Conservation (phyloP, 495 filamentous ascomycete species). For the Chaetomium fimeti region DNA sequence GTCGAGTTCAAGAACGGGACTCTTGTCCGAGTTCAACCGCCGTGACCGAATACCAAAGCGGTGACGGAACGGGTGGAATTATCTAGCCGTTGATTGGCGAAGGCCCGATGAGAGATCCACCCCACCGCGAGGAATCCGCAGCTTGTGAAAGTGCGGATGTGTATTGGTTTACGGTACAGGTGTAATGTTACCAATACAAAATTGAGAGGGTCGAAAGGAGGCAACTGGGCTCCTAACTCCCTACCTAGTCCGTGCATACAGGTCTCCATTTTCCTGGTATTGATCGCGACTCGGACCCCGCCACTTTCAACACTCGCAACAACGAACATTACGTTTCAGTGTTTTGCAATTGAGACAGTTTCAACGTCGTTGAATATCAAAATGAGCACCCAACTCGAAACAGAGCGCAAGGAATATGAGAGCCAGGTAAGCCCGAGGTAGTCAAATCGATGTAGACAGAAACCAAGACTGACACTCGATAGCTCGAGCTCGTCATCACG, state of each 20-base stretch:
- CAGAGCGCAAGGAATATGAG: constrained; percentile 78
- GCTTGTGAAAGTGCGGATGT: too few species aligned
- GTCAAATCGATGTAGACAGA: background rate
- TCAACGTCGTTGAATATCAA: background rate
- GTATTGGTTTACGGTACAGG: too few species aligned
- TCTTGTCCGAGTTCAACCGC: background rate
- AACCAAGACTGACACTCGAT: constrained; percentile 14
- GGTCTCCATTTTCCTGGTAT: background rate
- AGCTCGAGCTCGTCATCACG: constrained; percentile 79
- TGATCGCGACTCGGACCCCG: background rate
- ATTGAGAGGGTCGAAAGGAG: too few species aligned
- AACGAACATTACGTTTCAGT: background rate
- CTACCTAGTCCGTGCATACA: background rate
- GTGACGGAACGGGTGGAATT: background rate
- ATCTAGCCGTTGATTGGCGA: background rate
- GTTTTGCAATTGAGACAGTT: background rate
- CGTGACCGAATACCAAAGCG: background rate
- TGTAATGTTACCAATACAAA: too few species aligned
- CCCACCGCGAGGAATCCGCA: background rate
- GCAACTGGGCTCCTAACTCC: too few species aligned
- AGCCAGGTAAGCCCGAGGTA: constrained; percentile 59
- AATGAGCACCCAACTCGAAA: constrained; percentile 57
- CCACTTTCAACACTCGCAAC: background rate
- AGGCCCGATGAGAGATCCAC: background rate
- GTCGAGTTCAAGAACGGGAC: background rate